phyloP scores from a whole-genome alignment of 441 rosid genomes.

The Dalechampia spathulata region DNA sequence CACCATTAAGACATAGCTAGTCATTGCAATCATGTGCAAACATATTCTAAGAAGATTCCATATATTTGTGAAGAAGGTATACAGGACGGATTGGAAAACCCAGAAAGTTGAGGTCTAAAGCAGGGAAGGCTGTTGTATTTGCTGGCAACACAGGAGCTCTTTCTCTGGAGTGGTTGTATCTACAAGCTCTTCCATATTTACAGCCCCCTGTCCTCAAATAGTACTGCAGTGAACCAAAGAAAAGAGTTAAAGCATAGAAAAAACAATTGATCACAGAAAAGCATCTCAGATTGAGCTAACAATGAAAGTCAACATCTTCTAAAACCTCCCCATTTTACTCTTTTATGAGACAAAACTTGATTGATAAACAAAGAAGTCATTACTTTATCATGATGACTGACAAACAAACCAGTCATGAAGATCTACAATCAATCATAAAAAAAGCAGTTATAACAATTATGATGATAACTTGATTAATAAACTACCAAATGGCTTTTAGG shows the following conservation, averaged over 20 bases:
- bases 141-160: slow-evolving; percentile 26
- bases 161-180: slow-evolving; percentile 62
- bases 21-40: too few species aligned
- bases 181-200: slow-evolving; percentile 84
- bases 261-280: slow-evolving; percentile 3
- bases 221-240: slow-evolving; percentile 52
- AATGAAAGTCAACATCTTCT: background rate
- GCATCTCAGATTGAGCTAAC: background rate
- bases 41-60: too few species aligned
- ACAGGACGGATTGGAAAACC: slow-evolving; percentile 89
- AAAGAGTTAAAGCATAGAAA: slow-evolving; percentile 12
- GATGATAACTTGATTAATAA: background rate
- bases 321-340: background rate
- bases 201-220: slow-evolving; percentile 90
- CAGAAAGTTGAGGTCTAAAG: slow-evolving; percentile 69
- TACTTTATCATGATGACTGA: background rate
- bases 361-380: background rate
- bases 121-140: slow-evolving; percentile 25
- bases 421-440: too few species aligned
- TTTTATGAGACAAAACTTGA: too few species aligned
- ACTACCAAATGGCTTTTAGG: background rate
- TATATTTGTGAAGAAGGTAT: too few species aligned
- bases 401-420: too few species aligned
- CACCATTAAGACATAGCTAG: background rate
- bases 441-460: too few species aligned